Evolutionary conservation across 352 stramenopile species (phyloP).

Genomic region (Globisporangium nodosum): DNA sequence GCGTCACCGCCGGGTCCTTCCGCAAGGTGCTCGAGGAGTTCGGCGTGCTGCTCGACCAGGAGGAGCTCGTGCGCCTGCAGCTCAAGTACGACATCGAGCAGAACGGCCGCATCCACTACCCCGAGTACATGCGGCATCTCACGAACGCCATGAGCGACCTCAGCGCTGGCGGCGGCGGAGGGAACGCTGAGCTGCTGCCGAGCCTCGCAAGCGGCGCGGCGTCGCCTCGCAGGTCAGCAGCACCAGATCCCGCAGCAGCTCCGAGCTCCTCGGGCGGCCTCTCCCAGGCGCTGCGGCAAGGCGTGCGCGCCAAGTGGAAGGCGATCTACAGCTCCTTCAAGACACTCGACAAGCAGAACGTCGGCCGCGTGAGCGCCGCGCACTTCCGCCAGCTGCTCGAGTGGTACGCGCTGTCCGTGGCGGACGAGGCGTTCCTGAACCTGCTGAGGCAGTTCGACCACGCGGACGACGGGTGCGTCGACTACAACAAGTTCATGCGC

Average conservation of each 20-base stretch:
- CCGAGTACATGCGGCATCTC: slow-evolving; percentile 53
- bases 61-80: slow-evolving; percentile 60
- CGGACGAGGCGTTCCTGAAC: slow-evolving; percentile 42
- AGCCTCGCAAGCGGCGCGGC: slow-evolving; percentile 11
- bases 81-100: slow-evolving; percentile 78
- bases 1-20: slow-evolving; percentile 37
- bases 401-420: slow-evolving; percentile 55
- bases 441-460: slow-evolving; percentile 64
- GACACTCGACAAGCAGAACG: slow-evolving; percentile 52
- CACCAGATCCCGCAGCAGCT: neutral
- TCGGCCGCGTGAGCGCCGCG: slow-evolving; percentile 38
- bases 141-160: slow-evolving; percentile 47
- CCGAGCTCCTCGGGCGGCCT: slow-evolving; percentile 9
- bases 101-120: slow-evolving; percentile 60
- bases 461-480: slow-evolving; percentile 47
- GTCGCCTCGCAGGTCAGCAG: slow-evolving; percentile 1
- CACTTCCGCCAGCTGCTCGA: slow-evolving; percentile 74
- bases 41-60: slow-evolving; percentile 42
- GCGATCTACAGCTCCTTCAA: slow-evolving; percentile 63
- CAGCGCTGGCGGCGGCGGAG: slow-evolving; percentile 2
- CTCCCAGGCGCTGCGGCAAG: slow-evolving; percentile 38
- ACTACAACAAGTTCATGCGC: slow-evolving; percentile 77
- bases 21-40: slow-evolving; percentile 60
- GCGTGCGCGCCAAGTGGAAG: slow-evolving; percentile 68
- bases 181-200: slow-evolving; percentile 14